Percentiles rank a stretch among this genome's conserved stretches.
Conservation (phyloP, 2,329 filamentous ascomycete species). For the Lachnellula willkommii region DNA sequence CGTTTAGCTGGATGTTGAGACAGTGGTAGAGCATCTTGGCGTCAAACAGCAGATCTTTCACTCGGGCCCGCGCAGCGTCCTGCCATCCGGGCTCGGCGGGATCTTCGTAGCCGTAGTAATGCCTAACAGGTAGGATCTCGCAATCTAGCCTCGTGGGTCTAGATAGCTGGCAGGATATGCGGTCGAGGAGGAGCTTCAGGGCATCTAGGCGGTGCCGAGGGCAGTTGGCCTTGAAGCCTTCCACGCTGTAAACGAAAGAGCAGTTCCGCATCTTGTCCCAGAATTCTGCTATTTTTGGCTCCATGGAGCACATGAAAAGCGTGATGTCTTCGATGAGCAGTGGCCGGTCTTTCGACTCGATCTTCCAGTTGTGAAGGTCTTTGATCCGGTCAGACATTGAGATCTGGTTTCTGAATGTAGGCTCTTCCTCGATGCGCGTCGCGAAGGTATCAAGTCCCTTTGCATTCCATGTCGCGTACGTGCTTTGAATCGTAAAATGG, state of each 20-base stretch:
- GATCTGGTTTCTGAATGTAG: conserved; percentile 26
- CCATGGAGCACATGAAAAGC: conserved; percentile 22
- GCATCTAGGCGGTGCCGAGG: conserved; percentile 10
- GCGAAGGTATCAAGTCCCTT: conserved; percentile 36
- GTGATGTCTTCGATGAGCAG: conserved; percentile 26
- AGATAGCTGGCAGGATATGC: conserved; percentile 9
- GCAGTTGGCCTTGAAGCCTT: not conserved
- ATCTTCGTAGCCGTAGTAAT: conserved; percentile 26
- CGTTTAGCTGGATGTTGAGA: conserved; percentile 34
- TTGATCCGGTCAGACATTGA: conserved; percentile 17
- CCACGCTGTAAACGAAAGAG: not conserved
- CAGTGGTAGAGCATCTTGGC: conserved; percentile 35
- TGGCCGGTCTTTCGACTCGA: conserved; percentile 1
- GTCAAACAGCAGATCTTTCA: conserved; percentile 32
- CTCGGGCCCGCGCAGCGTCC: conserved; percentile 17
- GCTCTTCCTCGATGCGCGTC: conserved; percentile 31
- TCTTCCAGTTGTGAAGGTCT: not conserved
- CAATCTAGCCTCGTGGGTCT: conserved; percentile 2
- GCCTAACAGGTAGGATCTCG: conserved; percentile 8
- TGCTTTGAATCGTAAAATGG: conserved; percentile 32
- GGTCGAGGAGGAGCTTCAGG: conserved; percentile 15
- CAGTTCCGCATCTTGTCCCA: not conserved
- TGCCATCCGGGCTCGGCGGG: conserved; percentile 14
- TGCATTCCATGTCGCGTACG: conserved; percentile 36
- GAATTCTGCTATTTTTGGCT: conserved; percentile 8